Base-by-base conservation (phyloP, 2,329 filamentous ascomycete species). In the Byssothecium circinans region DNA sequence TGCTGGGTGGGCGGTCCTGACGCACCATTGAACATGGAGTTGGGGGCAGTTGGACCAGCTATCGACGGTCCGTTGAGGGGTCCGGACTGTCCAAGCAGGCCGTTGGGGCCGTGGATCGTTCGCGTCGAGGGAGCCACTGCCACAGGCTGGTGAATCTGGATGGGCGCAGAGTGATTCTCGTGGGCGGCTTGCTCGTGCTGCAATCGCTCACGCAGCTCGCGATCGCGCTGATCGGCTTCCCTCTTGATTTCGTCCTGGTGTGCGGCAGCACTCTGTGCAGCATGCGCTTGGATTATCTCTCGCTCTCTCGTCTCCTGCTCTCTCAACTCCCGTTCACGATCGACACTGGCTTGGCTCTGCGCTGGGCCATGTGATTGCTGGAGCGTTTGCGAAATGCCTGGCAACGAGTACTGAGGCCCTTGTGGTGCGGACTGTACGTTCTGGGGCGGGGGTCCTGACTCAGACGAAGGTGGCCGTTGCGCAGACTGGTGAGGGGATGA, bases 71-170 rank as follows among this genome's bases (percentile, higher is more conserved):
- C 72, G 66, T 51, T 74, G 71, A 71, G 81, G 74, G 56, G 78
- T 53, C 68, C 82, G 74, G 58, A 79, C 83, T 76, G 75, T 12
- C 73, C 73, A 32, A 97, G 82, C 29, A 97, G 80, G 8, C 92
- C 92, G 57, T 94, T 92, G 1, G 92, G 92, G 37, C 91, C 95
- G 68, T 96, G 92, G 47, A 96, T 95, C 43, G 89, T 87, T 54
- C 47, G 87, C 75, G 53, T 90, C 78, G 72, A 91, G 79, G 66
- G 91, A 84, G 74, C 75, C 2, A 79, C 74, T 53, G 92, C 92
- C 49, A 96, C 91, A 4, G 92, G 92, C 71, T 97, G 92, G 72
- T 97, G 92, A 61, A 97, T 86, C 45, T 91, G 90, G 45, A 96
- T 89, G 2, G 91, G 90, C 47, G 87, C 89, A 32, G 89, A 86